Evolutionary conservation across 1,284 basidiomycete species (phyloP).

Genomic region (Cutaneotrichosporon cutaneum): DNA sequence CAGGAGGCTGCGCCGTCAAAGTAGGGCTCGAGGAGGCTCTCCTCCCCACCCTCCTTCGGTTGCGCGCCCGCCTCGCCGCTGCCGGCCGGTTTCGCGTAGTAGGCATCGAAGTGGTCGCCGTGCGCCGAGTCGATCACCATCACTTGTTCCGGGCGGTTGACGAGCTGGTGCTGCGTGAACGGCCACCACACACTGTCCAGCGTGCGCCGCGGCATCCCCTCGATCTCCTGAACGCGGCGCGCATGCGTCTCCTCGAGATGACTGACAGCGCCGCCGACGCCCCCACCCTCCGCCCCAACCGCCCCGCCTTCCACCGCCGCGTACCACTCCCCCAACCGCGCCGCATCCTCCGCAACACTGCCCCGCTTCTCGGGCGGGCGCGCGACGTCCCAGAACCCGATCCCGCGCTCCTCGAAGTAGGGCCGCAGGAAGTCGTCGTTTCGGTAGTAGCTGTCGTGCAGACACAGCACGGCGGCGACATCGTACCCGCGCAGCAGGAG

Average conservation of each 20-base stretch:
- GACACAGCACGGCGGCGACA: constrained; percentile 81
- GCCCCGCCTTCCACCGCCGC: constrained; percentile 37
- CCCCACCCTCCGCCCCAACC: constrained; percentile 21
- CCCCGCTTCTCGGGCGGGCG: constrained; percentile 54
- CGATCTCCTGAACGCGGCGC: constrained; percentile 65
- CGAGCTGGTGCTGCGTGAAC: constrained; percentile 82
- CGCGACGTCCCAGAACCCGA: constrained; percentile 42
- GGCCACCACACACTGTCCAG: constrained; percentile 91
- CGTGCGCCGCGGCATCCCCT: constrained; percentile 74
- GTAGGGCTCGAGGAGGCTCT: constrained; percentile 63
- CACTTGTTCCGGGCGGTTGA: constrained; percentile 68
- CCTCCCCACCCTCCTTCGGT: constrained; percentile 26
- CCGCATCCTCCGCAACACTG: constrained; percentile 61
- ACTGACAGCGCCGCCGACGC: constrained; percentile 59
- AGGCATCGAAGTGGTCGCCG: constrained; percentile 79
- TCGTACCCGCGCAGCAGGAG: constrained; percentile 85
- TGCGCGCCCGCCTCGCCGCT: constrained; percentile 21
- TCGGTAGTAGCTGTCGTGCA: constrained; percentile 79
- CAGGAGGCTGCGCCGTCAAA: constrained; percentile 93
- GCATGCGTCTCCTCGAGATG: constrained; percentile 67
- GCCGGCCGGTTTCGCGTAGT: constrained; percentile 47
- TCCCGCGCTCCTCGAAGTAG: constrained; percentile 69
- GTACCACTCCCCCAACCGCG: constrained; percentile 71
- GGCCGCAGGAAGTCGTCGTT: constrained; percentile 78
- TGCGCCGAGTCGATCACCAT: constrained; percentile 89